phyloP scores from a whole-genome alignment of 2,329 filamentous ascomycete genomes.

The Thermothelomyces thermophilus region DNA sequence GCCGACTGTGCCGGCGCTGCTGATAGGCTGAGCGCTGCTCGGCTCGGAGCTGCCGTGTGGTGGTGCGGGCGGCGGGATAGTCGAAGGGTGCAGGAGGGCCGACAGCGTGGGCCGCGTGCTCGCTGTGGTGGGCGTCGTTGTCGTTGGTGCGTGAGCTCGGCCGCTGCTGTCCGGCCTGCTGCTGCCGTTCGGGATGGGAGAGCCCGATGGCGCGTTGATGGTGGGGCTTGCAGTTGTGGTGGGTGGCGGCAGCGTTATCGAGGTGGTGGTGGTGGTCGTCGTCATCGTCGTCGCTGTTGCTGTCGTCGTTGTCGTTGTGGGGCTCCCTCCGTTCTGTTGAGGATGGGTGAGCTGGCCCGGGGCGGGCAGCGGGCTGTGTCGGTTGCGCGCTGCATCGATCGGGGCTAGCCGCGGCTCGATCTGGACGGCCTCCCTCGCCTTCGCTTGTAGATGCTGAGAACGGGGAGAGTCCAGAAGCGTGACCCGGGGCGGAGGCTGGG shows the following conservation, averaged over 20 bases:
- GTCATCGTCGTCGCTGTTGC: too few relatives aligned
- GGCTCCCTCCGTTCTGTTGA: neutral
- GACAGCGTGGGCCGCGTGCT: constrained; percentile 31
- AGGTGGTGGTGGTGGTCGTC: too few relatives aligned
- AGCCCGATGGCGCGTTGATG: constrained; percentile 43
- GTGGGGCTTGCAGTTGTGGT: constrained; percentile 32
- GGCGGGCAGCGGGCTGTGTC: constrained; percentile 25
- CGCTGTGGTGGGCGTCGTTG: constrained; percentile 12
- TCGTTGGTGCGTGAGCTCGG: neutral
- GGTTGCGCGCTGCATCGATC: constrained; percentile 28
- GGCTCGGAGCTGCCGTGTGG: constrained; percentile 33
- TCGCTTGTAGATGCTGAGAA: constrained; percentile 39
- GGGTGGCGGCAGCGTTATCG: neutral
- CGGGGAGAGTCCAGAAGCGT: constrained; percentile 36
- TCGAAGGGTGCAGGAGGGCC: constrained; percentile 41
- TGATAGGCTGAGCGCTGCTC: constrained; percentile 38
- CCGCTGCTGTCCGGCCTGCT: neutral
- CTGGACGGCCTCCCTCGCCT: constrained; percentile 37
- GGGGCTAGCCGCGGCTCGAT: constrained; percentile 35
- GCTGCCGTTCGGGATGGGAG: constrained; percentile 33
- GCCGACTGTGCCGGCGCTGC: constrained; percentile 19
- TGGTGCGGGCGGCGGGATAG: constrained; percentile 32
- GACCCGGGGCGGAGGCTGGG: constrained; percentile 21
- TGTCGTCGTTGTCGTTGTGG: neutral
- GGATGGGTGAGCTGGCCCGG: constrained; percentile 1